phyloP scores from a whole-genome alignment of 1,139 yeast species.

The Saccharomyces pastorianus region DNA sequence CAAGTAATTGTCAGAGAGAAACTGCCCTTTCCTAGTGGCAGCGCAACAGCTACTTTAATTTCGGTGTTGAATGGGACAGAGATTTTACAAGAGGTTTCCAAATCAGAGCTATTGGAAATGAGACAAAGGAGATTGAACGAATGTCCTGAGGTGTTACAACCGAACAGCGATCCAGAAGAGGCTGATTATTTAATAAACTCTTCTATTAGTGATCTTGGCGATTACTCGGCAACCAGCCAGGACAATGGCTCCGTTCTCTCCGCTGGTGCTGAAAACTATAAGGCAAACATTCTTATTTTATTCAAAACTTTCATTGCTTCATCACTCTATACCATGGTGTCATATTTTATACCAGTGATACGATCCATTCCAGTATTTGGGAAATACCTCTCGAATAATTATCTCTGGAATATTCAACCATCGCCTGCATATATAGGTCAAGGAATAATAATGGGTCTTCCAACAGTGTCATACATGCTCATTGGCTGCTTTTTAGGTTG shows the following conservation, averaged over 20 bases:
- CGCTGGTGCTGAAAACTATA: constrained; percentile 10
- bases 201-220: constrained; percentile 2
- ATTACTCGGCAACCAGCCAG: background rate
- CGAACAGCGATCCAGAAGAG: constrained; percentile 17
- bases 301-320: constrained; percentile 57
- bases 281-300: constrained; percentile 48
- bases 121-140: constrained; percentile 23
- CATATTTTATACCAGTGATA: constrained; percentile 68
- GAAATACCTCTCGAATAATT: constrained; percentile 46
- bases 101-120: constrained; percentile 23
- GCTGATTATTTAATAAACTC: constrained; percentile 4
- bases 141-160: constrained; percentile 27
- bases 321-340: constrained; percentile 58
- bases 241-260: background rate
- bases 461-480: constrained; percentile 85
- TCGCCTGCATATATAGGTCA: constrained; percentile 97
- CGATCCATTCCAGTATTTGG: constrained; percentile 75
- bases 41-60: constrained; percentile 90
- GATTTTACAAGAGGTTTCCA: constrained; percentile 39
- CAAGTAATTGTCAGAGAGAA: constrained; percentile 82
- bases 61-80: constrained; percentile 74
- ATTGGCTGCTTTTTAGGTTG: constrained; percentile 87
- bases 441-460: constrained; percentile 94
- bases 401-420: constrained; percentile 85
- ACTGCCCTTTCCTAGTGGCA: constrained; percentile 88